Base-by-base conservation (phyloP, 2,329 filamentous ascomycete genomes). In the Stagonosporopsis rhizophila region DNA sequence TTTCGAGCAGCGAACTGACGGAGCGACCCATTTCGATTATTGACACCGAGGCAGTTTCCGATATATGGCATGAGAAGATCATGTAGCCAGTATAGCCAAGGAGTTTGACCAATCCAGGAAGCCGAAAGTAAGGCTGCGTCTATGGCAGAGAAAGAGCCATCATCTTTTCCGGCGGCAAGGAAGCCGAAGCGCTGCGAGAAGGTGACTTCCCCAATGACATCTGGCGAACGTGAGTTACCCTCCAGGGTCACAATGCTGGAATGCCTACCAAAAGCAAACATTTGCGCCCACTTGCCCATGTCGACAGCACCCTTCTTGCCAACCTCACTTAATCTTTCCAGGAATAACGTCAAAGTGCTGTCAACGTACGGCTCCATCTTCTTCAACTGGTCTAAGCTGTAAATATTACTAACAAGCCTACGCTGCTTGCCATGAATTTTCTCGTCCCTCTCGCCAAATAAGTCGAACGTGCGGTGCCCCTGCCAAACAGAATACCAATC, bases 141-240 rank as follows among this genome's bases (percentile, higher is more conserved):
- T 44, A 79, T 77, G 9, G 64, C 59, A 9, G 48, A 44, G 50
- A 79, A 75, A 0, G 72, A 66, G 3, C 75, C 75, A 38, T 76
- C 71, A 44, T 78, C 75, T 27, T 61, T 52, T 7, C 68, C 75
- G 2, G 57, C 62, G 11, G 76, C 71, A 58, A 78, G 66, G 58
- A 78, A 78, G 32, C 73, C 72, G 49, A 78, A 78, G 19, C 66
- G 65, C 28, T 72, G 70, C n/a, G 69, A 71, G 52, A 77, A 78
- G 1, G 76, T 77, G n/a, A 79, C 61, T 57, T 77, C 75, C 23
- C 77, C 77, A 30, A 78, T 78, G 17, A 78, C 69, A 60, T 79
- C 76, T 75, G 19, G 17, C 45, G 1, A 52, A 22, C 17, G 11
- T 11, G 2, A 32, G 28, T 6, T 6, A 7, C 4, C 15, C 2